These are phyloP conservation scores for Mycena kentingensis DNA, from an alignment of 768 basidiomycete species.

Conservation along the genomic window DNA sequence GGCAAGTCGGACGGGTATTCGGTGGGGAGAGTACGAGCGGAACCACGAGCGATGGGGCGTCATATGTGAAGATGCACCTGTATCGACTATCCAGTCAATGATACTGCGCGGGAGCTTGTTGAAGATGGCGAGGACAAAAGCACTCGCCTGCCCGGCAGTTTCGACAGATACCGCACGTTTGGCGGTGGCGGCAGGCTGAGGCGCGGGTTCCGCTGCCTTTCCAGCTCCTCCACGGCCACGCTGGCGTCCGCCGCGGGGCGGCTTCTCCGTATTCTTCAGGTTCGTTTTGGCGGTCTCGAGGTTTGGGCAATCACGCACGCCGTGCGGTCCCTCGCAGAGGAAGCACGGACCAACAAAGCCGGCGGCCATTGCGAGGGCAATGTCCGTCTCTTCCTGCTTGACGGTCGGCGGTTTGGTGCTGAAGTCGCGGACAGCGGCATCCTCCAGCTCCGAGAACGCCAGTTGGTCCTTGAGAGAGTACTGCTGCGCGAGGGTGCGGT, in stretches of 20 bases:
- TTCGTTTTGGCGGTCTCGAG: neutral
- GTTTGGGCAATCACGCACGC: conserved; percentile 1
- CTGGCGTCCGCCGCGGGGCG: neutral
- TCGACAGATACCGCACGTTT: conserved; percentile 9
- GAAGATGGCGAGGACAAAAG: conserved; percentile 3
- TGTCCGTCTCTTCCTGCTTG: conserved; percentile 10
- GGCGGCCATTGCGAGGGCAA: conserved; percentile 10
- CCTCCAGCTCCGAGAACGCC: conserved; percentile 4
- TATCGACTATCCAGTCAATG: conserved; percentile 32
- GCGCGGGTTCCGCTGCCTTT: neutral
- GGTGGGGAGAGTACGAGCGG: conserved; percentile 12
- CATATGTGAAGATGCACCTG: conserved; percentile 34
- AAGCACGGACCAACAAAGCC: conserved; percentile 3
- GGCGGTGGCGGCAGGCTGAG: neutral
- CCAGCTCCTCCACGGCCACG: conserved; percentile 2
- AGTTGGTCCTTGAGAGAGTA: conserved; percentile 11
- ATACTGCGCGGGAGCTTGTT: conserved; percentile 14
- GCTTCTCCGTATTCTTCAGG: no score
- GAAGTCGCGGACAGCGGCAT: conserved; percentile 7
- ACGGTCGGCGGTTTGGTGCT: neutral
- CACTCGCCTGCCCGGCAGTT: conserved; percentile 18
- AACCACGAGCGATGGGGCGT: conserved; percentile 30
- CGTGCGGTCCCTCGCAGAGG: conserved; percentile 13
- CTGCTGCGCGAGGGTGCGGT: conserved; percentile 1
- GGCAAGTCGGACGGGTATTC: conserved; percentile 27